Conservation (phyloP, 108 stramenopile genomes). For the Hondaea fermentalgiana region DNA sequence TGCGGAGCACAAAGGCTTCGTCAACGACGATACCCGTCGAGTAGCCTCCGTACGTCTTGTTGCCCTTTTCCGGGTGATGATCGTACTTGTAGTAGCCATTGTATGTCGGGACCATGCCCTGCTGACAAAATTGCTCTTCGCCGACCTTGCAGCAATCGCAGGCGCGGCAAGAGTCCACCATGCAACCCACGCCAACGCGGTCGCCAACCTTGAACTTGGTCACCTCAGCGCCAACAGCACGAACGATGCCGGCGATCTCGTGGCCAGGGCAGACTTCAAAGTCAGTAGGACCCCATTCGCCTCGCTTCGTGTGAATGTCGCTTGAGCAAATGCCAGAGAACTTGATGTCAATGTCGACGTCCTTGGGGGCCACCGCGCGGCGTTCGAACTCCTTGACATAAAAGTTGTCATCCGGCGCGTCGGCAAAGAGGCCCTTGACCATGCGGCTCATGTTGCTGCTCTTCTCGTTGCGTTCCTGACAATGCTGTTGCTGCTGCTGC, state of each 20-base stretch:
- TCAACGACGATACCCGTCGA: not conserved
- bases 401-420: not conserved
- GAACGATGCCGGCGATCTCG: conserved; percentile 46
- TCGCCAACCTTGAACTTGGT: conserved; percentile 58
- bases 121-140: conserved; percentile 41
- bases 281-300: not conserved
- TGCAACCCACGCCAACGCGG: conserved; percentile 56
- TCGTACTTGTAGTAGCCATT: conserved; percentile 25
- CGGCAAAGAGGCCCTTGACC: not conserved
- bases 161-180: conserved; percentile 47
- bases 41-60: not conserved
- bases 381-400: not conserved
- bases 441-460: not conserved
- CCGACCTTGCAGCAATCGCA: conserved; percentile 52
- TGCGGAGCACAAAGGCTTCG: not conserved
- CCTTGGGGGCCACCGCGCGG: not conserved
- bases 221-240: conserved; percentile 41
- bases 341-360: not conserved
- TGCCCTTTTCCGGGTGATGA: not conserved
- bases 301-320: conserved; percentile 46
- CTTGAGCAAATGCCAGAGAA: conserved; percentile 48
- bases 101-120: conserved; percentile 22
- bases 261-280: conserved; percentile 26
- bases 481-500: not conserved
- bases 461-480: not conserved